Percentiles rank a stretch among this genome's conserved stretches.
Evolutionary conservation across 2,329 filamentous ascomycete genomes (phyloP).

Genomic region (Gliomastix tumulicola): DNA sequence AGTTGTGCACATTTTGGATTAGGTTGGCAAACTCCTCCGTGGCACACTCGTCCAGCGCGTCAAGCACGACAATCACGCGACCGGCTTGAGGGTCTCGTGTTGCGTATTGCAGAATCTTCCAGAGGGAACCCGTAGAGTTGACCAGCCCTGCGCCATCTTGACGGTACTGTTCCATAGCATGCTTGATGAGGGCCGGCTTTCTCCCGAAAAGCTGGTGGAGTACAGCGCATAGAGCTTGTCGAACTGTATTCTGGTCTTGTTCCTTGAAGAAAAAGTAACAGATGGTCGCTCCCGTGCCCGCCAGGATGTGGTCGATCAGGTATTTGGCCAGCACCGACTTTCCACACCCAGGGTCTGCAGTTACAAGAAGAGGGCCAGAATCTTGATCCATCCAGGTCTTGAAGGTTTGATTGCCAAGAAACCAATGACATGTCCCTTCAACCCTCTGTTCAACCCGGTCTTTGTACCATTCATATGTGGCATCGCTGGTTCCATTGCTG

Average conservation of each 20-base stretch:
- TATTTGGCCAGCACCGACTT: constrained; percentile 28
- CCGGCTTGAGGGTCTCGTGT: constrained; percentile 15
- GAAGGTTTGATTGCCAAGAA: constrained; percentile 19
- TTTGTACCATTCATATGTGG: constrained; percentile 18
- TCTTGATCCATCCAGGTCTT: constrained; percentile 16
- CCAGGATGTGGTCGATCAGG: constrained; percentile 19
- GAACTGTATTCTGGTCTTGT: constrained; percentile 22
- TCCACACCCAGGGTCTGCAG: constrained; percentile 29
- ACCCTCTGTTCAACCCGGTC: constrained; percentile 3
- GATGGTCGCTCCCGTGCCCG: constrained; percentile 10
- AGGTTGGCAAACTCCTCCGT: constrained; percentile 13
- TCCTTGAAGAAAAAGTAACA: constrained; percentile 39
- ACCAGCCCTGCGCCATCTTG: constrained; percentile 17
- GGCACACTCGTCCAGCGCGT: constrained; percentile 30
- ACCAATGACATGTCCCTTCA: constrained; percentile 19
- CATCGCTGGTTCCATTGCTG: not conserved
- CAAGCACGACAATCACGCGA: constrained; percentile 24
- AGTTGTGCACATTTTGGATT: constrained; percentile 5
- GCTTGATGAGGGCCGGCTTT: constrained; percentile 17
- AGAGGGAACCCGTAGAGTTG: constrained; percentile 15
- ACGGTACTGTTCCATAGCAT: constrained; percentile 18
- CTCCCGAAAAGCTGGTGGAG: constrained; percentile 29
- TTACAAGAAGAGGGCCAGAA: constrained; percentile 20
- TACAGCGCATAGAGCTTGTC: constrained; percentile 28
- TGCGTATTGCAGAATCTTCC: constrained; percentile 21